Evolutionary conservation across 345 rosid species (phyloP), one percentile per base, ranked within the genome.

Genomic region (Sonneratia alba): DNA sequence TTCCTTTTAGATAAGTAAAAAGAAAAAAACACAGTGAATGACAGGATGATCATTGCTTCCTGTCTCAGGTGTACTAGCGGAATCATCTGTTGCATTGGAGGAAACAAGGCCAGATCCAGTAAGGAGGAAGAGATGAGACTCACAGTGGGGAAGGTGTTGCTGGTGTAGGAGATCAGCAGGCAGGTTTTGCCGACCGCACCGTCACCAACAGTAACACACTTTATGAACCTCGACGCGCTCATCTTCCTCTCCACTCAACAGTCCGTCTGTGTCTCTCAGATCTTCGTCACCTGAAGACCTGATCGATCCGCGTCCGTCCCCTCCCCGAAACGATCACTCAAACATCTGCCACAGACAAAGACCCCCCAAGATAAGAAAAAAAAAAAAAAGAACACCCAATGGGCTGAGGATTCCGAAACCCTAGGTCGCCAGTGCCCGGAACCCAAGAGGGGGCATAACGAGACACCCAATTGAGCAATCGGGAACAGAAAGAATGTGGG

Each of bases 181-280:
- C 98, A 91, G 21, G 98, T 93, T 76, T 93, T 93, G 22, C 97
- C 98, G 63, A 93, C 98, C 53, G 97, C 98, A 8, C 96, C 97
- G 56, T 93, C 98, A 73, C 98, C 97, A 78, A 93, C 98, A 43
- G 98, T 93, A 15, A 89, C 96, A 82, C 98, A 93, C 96, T 93
- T 93, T 19, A 91, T 91, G 83, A 91, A 93, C 88, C 94, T 87
- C 51, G 94, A 91, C 53, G 98, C 97, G 67, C 91, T 91, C 97
- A 91, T 93, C 77, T 77, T 73, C 9, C 64, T 36, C 37, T 53
- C 69, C 51, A 27, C 68, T 36, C 64, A 34, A 38, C 61, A n/a
- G 61, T 21, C 27, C 22, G 61, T 61, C 19, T 13, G 16, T 61
- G 37, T 62, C 67, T 62, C 62, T 68, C 71, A 73, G 71, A 73